phyloP scores from a whole-genome alignment of 2,329 filamentous ascomycete species.

The Xylaria polymorpha region DNA sequence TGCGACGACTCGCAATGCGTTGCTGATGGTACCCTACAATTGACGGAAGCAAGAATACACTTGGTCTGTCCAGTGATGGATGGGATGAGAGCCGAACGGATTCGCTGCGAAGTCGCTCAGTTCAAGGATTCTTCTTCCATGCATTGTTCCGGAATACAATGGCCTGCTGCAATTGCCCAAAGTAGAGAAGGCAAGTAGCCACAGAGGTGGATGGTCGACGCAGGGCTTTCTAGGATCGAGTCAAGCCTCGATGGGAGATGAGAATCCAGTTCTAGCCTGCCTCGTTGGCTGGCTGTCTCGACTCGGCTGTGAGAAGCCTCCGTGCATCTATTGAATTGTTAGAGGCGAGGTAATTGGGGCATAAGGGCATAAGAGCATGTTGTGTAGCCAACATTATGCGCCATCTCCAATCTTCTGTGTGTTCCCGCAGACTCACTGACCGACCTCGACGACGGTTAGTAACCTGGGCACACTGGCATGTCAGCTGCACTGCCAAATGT shows the following conservation, averaged over 20 bases:
- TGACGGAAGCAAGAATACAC: too few relatives aligned
- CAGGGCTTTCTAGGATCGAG: constrained; percentile 22
- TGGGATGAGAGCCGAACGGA: background rate
- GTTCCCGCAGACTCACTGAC: constrained; percentile 21
- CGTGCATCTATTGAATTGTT: constrained; percentile 37
- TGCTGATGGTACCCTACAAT: too few relatives aligned
- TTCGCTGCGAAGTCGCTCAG: constrained; percentile 1
- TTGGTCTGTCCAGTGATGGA: background rate
- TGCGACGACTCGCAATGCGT: background rate
- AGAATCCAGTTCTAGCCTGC: background rate
- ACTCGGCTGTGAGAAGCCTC: constrained; percentile 43
- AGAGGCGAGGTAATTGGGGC: constrained; percentile 24
- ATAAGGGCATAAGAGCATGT: constrained; percentile 35
- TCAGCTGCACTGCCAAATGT: constrained; percentile 1
- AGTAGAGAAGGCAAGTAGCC: constrained; percentile 43
- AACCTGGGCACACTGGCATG: constrained; percentile 12
- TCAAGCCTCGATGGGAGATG: constrained; percentile 13
- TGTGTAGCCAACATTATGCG: constrained; percentile 41
- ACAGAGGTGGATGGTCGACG: constrained; percentile 5
- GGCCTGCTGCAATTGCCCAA: constrained; percentile 40
- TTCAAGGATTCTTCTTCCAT: constrained; percentile 2
- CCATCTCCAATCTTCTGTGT: constrained; percentile 18
- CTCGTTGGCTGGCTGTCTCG: constrained; percentile 30
- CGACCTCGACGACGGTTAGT: constrained; percentile 23
- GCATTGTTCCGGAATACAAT: constrained; percentile 20